Evolutionary conservation across 2,329 filamentous ascomycete genomes (phyloP).

Genomic region (Fusarium odoratissimum): DNA sequence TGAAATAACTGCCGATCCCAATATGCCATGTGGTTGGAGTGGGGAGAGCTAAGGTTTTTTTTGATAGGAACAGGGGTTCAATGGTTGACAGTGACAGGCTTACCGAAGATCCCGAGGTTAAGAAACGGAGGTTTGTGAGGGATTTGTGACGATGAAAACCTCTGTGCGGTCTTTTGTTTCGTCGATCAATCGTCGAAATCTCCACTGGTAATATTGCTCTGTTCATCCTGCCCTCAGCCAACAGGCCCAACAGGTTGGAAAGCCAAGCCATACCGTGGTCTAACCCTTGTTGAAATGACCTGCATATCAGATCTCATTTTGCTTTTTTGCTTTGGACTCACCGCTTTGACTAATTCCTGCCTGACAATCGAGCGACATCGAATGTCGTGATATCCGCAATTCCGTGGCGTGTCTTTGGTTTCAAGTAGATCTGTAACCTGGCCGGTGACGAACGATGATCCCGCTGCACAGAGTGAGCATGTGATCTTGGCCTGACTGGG

Average conservation of each 20-base stretch:
- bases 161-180: background rate
- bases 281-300: background rate
- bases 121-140: background rate
- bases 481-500: background rate
- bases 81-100: too few relatives aligned
- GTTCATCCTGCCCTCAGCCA: background rate
- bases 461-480: background rate
- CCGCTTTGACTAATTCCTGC: background rate
- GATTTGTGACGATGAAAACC: background rate
- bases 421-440: background rate
- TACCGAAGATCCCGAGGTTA: background rate
- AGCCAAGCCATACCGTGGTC: background rate
- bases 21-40: constrained; percentile 1
- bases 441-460: background rate
- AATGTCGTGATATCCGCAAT: background rate
- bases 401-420: background rate
- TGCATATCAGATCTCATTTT: background rate
- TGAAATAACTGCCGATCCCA: background rate
- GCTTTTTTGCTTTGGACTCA: background rate
- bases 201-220: background rate
- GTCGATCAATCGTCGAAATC: background rate
- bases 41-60: background rate
- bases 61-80: background rate
- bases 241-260: background rate
- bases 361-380: background rate